A percentile compares a stretch with the other conserved stretches of the same genome.
Evolutionary conservation across 164 flowering plant genomes (phyloP).

Genomic region (Umbellularia californica): DNA sequence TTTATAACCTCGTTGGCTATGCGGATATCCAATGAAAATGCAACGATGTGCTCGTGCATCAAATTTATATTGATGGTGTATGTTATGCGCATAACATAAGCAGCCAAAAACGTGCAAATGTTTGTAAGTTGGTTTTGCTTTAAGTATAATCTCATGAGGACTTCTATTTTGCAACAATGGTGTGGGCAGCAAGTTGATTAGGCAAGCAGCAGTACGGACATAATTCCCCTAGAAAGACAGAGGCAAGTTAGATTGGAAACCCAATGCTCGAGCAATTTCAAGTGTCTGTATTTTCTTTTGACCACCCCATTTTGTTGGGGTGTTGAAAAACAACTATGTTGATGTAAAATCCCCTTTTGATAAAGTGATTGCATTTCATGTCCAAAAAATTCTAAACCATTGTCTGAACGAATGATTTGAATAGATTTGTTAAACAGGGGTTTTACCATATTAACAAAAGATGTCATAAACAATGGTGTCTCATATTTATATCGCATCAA

Average conservation of each 20-base stretch:
- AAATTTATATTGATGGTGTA: not conserved
- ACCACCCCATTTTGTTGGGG: not conserved
- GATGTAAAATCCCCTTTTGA: not conserved
- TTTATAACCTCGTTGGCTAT: too few relatives aligned
- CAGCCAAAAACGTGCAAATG: conserved; percentile 5
- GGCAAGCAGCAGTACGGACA: not conserved
- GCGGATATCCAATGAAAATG: too few relatives aligned
- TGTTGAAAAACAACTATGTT: not conserved
- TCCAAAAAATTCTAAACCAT: not conserved
- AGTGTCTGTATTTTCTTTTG: not conserved
- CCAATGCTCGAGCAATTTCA: not conserved
- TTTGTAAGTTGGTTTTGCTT: not conserved
- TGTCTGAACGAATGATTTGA: not conserved
- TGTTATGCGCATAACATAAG: not conserved
- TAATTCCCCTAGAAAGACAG: not conserved
- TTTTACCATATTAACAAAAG: conserved; percentile 1
- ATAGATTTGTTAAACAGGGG: not conserved
- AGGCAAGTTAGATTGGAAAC: not conserved
- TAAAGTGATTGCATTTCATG: not conserved
- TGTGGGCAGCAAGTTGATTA: conserved; percentile 1
- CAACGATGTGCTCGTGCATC: not conserved
- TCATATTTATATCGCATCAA: not conserved
- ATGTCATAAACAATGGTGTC: not conserved
- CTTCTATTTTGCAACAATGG: not conserved
- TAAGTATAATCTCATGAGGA: conserved; percentile 1